Conservation (phyloP, 371 early-diverging fungal species). For the Rhizomucor pusillus region DNA sequence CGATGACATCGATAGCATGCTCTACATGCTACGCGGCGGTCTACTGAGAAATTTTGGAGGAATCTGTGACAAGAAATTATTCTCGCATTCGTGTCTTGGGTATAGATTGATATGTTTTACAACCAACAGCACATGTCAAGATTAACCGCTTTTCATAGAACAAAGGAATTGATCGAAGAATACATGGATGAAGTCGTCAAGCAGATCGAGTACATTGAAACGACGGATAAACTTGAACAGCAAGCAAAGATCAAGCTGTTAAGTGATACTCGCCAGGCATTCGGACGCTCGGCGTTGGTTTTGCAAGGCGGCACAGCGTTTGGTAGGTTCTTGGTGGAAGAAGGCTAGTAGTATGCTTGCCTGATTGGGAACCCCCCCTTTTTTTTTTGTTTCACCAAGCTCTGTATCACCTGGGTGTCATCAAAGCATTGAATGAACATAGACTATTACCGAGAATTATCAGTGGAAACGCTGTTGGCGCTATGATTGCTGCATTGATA, state of each 20-base stretch:
- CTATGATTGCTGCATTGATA: slow-evolving; percentile 70
- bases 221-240: slow-evolving; percentile 41
- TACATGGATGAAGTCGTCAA: slow-evolving; percentile 65
- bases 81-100: slow-evolving; percentile 58
- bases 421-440: slow-evolving; percentile 66
- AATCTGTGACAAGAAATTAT: slow-evolving; percentile 63
- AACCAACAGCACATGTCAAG: neutral
- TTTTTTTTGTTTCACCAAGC: slow-evolving; percentile 28
- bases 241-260: slow-evolving; percentile 68
- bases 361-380: neutral
- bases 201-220: slow-evolving; percentile 59
- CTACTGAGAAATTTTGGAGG: slow-evolving; percentile 73
- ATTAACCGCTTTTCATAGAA: slow-evolving; percentile 27
- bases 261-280: slow-evolving; percentile 63
- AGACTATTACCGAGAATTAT: slow-evolving; percentile 69
- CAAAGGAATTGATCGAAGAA: slow-evolving; percentile 69
- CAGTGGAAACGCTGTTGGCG: slow-evolving; percentile 70
- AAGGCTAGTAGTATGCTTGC: neutral
- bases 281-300: slow-evolving; percentile 70
- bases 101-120: slow-evolving; percentile 11
- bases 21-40: slow-evolving; percentile 61
- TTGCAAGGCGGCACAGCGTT: slow-evolving; percentile 73
- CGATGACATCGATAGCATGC: slow-evolving; percentile 58
- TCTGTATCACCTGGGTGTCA: slow-evolving; percentile 71
- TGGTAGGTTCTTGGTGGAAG: slow-evolving; percentile 31